These are phyloP conservation scores for Penicillium coprophilum DNA, from an alignment of 495 filamentous ascomycete species.

Conservation along the genomic window DNA sequence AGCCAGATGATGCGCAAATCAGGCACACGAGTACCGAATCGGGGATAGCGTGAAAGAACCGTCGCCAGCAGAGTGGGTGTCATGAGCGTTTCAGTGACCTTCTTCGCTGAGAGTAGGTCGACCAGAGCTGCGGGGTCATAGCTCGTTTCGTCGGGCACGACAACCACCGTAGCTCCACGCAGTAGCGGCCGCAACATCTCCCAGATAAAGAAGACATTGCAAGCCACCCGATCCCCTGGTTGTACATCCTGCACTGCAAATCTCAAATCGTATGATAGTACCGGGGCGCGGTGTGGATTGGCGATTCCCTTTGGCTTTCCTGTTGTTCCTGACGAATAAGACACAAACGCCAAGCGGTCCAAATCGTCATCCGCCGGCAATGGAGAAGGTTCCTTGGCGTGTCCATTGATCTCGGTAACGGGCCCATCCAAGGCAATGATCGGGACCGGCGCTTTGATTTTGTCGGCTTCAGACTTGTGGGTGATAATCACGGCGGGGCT, in stretches of 20 bases:
- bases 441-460: slow-evolving; percentile 56
- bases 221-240: slow-evolving; percentile 66
- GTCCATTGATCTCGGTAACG: slow-evolving; percentile 35
- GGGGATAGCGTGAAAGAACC: slow-evolving; percentile 57
- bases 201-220: slow-evolving; percentile 76
- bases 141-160: slow-evolving; percentile 65
- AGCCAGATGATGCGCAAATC: slow-evolving; percentile 63
- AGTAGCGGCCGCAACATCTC: slow-evolving; percentile 70
- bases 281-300: slow-evolving; percentile 64
- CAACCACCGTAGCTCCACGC: slow-evolving; percentile 64
- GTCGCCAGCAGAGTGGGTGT: slow-evolving; percentile 69
- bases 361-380: slow-evolving; percentile 59
- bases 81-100: slow-evolving; percentile 69
- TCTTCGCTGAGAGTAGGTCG: slow-evolving; percentile 56
- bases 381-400: slow-evolving; percentile 37
- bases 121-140: slow-evolving; percentile 67
- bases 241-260: slow-evolving; percentile 60
- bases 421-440: slow-evolving; percentile 57
- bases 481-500: slow-evolving; percentile 62
- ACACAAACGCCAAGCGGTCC: slow-evolving; percentile 64
- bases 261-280: slow-evolving; percentile 63
- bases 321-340: slow-evolving; percentile 66
- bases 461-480: slow-evolving; percentile 50
- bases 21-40: slow-evolving; percentile 56
- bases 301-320: slow-evolving; percentile 70